Evolutionary conservation across 305 asterid species (phyloP), one percentile per base, ranked within the genome.

Genomic region (Fraxinus albicans): DNA sequence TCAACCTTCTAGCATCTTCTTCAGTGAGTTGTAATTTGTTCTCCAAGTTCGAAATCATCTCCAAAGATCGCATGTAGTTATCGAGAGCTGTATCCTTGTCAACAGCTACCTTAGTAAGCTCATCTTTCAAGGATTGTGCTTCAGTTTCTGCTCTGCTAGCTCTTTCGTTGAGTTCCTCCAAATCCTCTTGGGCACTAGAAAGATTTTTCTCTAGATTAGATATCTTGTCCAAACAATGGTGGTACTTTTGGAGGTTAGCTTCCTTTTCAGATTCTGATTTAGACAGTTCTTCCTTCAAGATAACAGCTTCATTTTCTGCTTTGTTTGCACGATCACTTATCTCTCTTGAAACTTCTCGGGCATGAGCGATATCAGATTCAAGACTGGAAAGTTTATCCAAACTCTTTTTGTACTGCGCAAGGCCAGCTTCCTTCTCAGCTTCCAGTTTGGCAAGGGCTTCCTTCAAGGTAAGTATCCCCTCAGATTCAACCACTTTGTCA

Each of bases 391-490:
- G 73, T 83, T 88, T 93, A 80, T 92, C 94, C 88, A 90, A 86
- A 83, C 91, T 87, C 84, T 90, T 90, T 85, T 90, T 94, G 88
- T 92, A 92, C 82, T 94, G 94, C 73, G 83, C 83, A 82, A 89
- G 88, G 60, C 97, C 95, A 77, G 94, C 95, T 90, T 95, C 98
- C 90, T 94, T 95, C 88, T 97, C 98, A 74, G 94, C 94, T 91
- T 97, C 97, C 78, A 95, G 89, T 84, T 90, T 90, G 83, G 94
- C 89, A 72, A 93, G 86, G 76, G 93, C 93, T 88, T 92, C 92
- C 91, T 90, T 94, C 84, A 96, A 86, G 27, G 38, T 81, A 55
- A 77, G 83, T 87, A 95, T 90, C 87, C 91, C 96, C 90, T 90
- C 90, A 7, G 96, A 80, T 83, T 90, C 92, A 78, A 80, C 77